phyloP scores from a whole-genome alignment of 2,329 filamentous ascomycete species.

The Pseudopithomyces chartarum region DNA sequence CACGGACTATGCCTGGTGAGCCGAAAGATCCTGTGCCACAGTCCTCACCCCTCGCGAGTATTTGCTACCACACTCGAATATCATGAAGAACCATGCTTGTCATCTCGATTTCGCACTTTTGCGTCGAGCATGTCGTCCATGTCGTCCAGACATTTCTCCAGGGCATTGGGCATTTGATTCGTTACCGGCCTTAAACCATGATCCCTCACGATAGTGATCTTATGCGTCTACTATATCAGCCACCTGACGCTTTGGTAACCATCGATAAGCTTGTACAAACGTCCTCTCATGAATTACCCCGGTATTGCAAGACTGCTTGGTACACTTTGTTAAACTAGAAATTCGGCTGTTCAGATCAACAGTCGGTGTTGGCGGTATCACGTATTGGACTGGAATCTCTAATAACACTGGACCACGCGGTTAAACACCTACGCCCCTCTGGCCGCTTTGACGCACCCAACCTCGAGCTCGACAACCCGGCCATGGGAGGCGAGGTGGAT shows the following conservation, averaged over 20 bases:
- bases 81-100: not conserved
- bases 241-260: constrained; percentile 9
- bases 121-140: constrained; percentile 14
- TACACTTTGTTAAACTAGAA: too few species aligned
- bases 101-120: not conserved
- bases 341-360: too few species aligned
- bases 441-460: not conserved
- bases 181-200: constrained; percentile 11
- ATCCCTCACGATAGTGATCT: constrained; percentile 11
- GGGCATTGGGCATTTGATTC: constrained; percentile 11
- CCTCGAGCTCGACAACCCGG: not conserved
- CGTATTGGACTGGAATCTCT: not conserved
- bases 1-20: too few species aligned
- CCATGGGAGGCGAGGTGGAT: constrained; percentile 14
- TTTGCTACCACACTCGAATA: not conserved
- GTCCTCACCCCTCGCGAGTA: too few species aligned
- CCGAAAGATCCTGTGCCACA: too few species aligned
- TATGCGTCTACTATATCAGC: constrained; percentile 16
- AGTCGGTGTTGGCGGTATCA: too few species aligned
- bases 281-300: not conserved
- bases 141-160: constrained; percentile 2
- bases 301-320: not conserved
- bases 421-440: not conserved
- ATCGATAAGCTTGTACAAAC: constrained; percentile 15
- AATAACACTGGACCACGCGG: not conserved